phyloP scores from a whole-genome alignment of 768 basidiomycete species.

The Leccinum truebloodii region DNA sequence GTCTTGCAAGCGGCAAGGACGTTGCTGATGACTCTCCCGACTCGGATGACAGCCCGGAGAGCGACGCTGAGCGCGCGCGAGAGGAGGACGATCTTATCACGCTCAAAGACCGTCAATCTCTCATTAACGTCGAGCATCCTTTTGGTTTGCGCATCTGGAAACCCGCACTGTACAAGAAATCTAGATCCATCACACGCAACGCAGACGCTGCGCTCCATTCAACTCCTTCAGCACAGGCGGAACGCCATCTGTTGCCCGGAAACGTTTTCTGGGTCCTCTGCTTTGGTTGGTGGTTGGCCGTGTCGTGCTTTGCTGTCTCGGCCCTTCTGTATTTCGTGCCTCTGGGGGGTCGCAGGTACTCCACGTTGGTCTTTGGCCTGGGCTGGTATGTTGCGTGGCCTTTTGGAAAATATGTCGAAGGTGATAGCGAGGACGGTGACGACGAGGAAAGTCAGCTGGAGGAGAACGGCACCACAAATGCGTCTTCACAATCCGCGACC shows the following conservation, averaged over 20 bases:
- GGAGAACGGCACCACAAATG: constrained; percentile 18
- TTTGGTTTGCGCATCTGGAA: constrained; percentile 99
- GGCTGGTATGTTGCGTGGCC: constrained; percentile 99
- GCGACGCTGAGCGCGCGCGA: constrained; percentile 21
- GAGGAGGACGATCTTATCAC: constrained; percentile 87
- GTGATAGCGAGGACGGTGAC: constrained; percentile 50
- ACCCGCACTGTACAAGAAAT: constrained; percentile 97
- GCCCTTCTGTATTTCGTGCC: constrained; percentile 71
- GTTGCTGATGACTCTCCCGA: constrained; percentile 41
- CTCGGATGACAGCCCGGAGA: constrained; percentile 42
- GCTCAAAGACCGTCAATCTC: constrained; percentile 92
- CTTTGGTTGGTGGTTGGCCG: constrained; percentile 93
- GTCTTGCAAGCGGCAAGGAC: constrained; percentile 42
- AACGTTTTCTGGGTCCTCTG: constrained; percentile 90
- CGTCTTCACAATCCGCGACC: constrained; percentile 40
- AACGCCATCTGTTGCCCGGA: constrained; percentile 89
- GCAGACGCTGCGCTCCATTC: constrained; percentile 94
- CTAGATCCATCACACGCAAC: constrained; percentile 92
- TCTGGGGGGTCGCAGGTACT: constrained; percentile 80
- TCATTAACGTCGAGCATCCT: constrained; percentile 98
- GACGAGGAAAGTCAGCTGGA: constrained; percentile 41
- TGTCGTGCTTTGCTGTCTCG: constrained; percentile 68
- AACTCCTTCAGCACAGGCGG: constrained; percentile 89
- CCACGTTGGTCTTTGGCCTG: constrained; percentile 84
- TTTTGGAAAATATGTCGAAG: constrained; percentile 98